These are phyloP conservation scores for Phytophthora fragariae DNA, from an alignment of 352 stramenopile genomes.

Conservation along the genomic window DNA sequence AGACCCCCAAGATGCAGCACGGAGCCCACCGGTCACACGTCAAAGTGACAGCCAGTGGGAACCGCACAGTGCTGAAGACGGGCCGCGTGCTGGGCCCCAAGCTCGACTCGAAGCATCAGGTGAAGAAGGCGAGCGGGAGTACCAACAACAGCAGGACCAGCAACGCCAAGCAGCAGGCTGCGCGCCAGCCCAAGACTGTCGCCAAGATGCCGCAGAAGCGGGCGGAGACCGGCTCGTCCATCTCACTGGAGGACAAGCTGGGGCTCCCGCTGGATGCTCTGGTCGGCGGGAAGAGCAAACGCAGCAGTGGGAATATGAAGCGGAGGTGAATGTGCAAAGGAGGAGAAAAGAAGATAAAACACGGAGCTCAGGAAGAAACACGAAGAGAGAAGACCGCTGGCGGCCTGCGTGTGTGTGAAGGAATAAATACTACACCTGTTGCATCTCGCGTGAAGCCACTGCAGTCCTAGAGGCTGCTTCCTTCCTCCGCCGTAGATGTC, in stretches of 20 bases:
- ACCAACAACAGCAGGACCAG: background rate
- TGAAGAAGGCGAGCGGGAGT: conserved; percentile 21
- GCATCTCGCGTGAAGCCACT: conserved; percentile 26
- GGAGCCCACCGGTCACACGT: conserved; percentile 51
- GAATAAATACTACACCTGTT: conserved; percentile 47
- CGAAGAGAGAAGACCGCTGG: conserved; percentile 31
- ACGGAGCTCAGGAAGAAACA: conserved; percentile 14
- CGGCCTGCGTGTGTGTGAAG: conserved; percentile 32
- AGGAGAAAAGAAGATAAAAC: conserved; percentile 11
- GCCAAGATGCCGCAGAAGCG: conserved; percentile 35
- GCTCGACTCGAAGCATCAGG: conserved; percentile 24
- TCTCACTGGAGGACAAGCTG: conserved; percentile 73
- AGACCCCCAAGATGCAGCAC: conserved; percentile 59
- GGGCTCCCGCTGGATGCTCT: conserved; percentile 73
- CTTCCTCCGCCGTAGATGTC: conserved; percentile 16
- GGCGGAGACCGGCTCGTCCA: conserved; percentile 16
- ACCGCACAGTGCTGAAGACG: conserved; percentile 64
- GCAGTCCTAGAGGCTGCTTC: conserved; percentile 13
- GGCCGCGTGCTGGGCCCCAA: conserved; percentile 71
- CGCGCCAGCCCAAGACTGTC: conserved; percentile 37
- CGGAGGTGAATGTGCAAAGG: conserved; percentile 36
- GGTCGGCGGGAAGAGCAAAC: conserved; percentile 43
- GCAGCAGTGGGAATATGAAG: conserved; percentile 35
- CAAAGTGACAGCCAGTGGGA: conserved; percentile 47
- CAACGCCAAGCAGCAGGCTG: conserved; percentile 32